phyloP scores from a whole-genome alignment of 768 basidiomycete genomes.

The Tricholoma flavovirens region DNA sequence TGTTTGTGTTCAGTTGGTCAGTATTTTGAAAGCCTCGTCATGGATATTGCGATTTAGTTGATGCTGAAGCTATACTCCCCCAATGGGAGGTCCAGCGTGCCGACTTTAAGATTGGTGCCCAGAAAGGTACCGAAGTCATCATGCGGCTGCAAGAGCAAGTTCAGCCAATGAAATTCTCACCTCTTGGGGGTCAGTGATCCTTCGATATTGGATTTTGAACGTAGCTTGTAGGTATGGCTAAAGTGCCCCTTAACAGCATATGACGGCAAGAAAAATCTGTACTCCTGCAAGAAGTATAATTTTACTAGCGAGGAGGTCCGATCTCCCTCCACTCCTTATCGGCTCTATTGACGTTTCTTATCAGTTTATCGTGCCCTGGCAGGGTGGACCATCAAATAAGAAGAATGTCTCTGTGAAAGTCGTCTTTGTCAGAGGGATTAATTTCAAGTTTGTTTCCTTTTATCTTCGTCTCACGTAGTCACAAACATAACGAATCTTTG shows the following conservation, averaged over 20 bases:
- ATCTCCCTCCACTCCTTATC: not conserved
- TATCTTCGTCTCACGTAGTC: not conserved
- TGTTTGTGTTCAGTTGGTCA: conserved; percentile 7
- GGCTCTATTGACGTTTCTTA: not conserved
- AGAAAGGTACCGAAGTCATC: conserved; percentile 25
- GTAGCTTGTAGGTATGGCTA: not conserved
- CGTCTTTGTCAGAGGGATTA: conserved; percentile 20
- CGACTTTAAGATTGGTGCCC: conserved; percentile 18
- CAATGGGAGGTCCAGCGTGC: conserved; percentile 14
- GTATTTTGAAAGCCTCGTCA: not conserved
- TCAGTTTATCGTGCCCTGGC: conserved; percentile 19
- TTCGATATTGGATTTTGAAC: too few species aligned
- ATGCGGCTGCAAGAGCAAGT: conserved; percentile 23
- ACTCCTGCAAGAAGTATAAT: conserved; percentile 17
- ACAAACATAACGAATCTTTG: not conserved
- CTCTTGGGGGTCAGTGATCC: conserved; percentile 19
- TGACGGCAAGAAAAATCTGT: conserved; percentile 31
- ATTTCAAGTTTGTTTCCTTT: conserved; percentile 14
- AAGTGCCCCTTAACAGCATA: conserved; percentile 16
- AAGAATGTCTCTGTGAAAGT: conserved; percentile 18
- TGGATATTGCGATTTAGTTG: not conserved
- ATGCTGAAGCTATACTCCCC: conserved; percentile 16
- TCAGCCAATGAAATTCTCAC: conserved; percentile 19
- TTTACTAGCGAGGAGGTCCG: conserved; percentile 16
- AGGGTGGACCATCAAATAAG: conserved; percentile 9